phyloP scores from a whole-genome alignment of 345 rosid genomes.

The Euphorbia peplus region DNA sequence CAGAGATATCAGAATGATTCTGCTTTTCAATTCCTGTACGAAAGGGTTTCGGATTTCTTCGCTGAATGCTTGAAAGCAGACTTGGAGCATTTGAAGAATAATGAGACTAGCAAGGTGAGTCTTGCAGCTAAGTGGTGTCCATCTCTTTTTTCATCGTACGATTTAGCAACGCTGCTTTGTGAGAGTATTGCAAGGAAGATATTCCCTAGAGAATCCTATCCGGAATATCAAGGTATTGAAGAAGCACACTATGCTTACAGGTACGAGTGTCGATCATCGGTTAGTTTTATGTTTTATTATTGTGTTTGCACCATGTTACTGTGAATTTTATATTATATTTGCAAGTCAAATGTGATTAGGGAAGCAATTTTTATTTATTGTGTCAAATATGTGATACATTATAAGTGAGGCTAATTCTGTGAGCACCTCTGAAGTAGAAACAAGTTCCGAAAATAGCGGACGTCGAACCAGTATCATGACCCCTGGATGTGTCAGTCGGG shows the following conservation, averaged over 20 bases:
- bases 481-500: too few relatives aligned
- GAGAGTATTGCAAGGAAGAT: slow-evolving; percentile 55
- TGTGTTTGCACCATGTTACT: too few relatives aligned
- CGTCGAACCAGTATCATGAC: too few relatives aligned
- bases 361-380: too few relatives aligned
- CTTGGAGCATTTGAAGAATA: slow-evolving; percentile 26
- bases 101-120: slow-evolving; percentile 34
- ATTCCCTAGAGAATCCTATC: slow-evolving; percentile 37
- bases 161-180: slow-evolving; percentile 41
- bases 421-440: too few relatives aligned
- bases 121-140: slow-evolving; percentile 78
- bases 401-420: too few relatives aligned
- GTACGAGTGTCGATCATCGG: too few relatives aligned
- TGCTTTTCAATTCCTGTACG: slow-evolving; percentile 43
- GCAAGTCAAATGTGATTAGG: too few relatives aligned
- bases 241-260: slow-evolving; percentile 62
- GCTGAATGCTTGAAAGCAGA: slow-evolving; percentile 36
- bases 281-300: too few relatives aligned
- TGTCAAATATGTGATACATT: too few relatives aligned
- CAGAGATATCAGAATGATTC: slow-evolving; percentile 39
- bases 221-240: slow-evolving; percentile 52
- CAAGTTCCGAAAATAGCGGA: too few relatives aligned
- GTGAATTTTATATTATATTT: too few relatives aligned
- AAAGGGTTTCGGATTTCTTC: slow-evolving; percentile 49
- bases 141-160: slow-evolving; percentile 51